phyloP scores from a whole-genome alignment of 1,139 yeast species.

The Debaryomyces udenii region DNA sequence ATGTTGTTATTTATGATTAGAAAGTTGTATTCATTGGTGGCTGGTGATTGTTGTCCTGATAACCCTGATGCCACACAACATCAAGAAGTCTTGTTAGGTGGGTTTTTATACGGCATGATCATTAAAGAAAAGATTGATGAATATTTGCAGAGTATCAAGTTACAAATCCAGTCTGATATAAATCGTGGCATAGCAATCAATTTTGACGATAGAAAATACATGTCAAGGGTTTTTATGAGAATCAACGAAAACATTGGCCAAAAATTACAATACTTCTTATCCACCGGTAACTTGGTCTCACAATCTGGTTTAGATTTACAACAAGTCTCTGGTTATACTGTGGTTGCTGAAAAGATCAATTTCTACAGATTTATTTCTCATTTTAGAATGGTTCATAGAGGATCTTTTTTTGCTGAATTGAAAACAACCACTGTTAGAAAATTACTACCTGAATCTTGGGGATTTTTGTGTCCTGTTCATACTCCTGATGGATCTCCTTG shows the following conservation, averaged over 20 bases:
- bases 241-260: slow-evolving; percentile 94
- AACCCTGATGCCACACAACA: slow-evolving; percentile 99
- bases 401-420: slow-evolving; percentile 97
- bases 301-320: slow-evolving; percentile 97
- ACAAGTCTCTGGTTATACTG: slow-evolving; percentile 97
- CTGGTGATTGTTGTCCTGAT: slow-evolving; percentile 96
- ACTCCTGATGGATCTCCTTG: slow-evolving; percentile 99
- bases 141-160: slow-evolving; percentile 70
- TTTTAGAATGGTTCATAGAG: slow-evolving; percentile 99
- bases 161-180: slow-evolving; percentile 79
- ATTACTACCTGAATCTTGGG: slow-evolving; percentile 97
- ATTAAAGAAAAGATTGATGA: slow-evolving; percentile 96
- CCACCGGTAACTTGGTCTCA: slow-evolving; percentile 96
- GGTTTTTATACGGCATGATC: slow-evolving; percentile 95
- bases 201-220: slow-evolving; percentile 81
- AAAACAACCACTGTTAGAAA: slow-evolving; percentile 97
- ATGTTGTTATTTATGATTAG: slow-evolving; percentile 92
- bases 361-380: slow-evolving; percentile 96
- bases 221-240: slow-evolving; percentile 75
- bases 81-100: slow-evolving; percentile 95
- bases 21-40: slow-evolving; percentile 90
- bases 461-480: slow-evolving; percentile 97
- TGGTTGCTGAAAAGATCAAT: slow-evolving; percentile 97
- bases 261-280: slow-evolving; percentile 88
- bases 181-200: slow-evolving; percentile 82